Percentiles rank a stretch among this genome's conserved stretches.
Conservation (phyloP, 768 basidiomycete genomes). For the Amanita molliuscula region DNA sequence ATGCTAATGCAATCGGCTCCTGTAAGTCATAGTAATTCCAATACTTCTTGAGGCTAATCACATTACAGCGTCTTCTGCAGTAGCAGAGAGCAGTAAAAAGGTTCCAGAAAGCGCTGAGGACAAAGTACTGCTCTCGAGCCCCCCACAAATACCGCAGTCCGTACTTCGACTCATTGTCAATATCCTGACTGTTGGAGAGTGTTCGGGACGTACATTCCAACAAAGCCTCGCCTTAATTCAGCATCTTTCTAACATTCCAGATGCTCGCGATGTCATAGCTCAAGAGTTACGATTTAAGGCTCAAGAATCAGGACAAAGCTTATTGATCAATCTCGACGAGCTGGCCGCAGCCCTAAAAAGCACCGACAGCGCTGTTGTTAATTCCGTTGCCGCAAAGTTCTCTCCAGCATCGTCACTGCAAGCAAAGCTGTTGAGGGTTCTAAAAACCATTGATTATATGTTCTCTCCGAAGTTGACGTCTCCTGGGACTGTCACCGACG, state of each 20-base stretch:
- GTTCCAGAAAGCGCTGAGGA: slow-evolving; percentile 28
- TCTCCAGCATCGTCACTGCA: slow-evolving; percentile 90
- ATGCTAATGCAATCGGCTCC: slow-evolving; percentile 6
- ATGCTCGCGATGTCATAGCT: slow-evolving; percentile 81
- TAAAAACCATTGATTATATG: slow-evolving; percentile 98
- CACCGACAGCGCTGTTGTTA: slow-evolving; percentile 45
- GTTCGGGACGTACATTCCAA: slow-evolving; percentile 93
- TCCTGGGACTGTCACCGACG: slow-evolving; percentile 23
- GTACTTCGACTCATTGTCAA: slow-evolving; percentile 92
- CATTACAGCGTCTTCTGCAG: slow-evolving; percentile 2
- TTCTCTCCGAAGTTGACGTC: slow-evolving; percentile 52
- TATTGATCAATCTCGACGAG: slow-evolving; percentile 71
- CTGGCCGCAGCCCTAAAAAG: slow-evolving; percentile 55
- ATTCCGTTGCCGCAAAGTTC: slow-evolving; percentile 77
- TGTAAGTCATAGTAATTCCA: slow-evolving; percentile 5
- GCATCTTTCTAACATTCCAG: slow-evolving; percentile 81
- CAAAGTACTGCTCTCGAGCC: slow-evolving; percentile 48
- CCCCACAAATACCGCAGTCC: slow-evolving; percentile 77
- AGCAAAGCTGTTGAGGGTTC: slow-evolving; percentile 89
- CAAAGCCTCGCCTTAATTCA: slow-evolving; percentile 88
- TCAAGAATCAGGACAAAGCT: slow-evolving; percentile 73
- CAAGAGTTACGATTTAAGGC: slow-evolving; percentile 80
- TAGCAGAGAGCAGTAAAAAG: slow-evolving; percentile 1
- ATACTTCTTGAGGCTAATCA: background rate
- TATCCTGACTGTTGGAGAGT: slow-evolving; percentile 95